Evolutionary conservation across 2,329 filamentous ascomycete species (phyloP).

Genomic region (Colletotrichum agaves): DNA sequence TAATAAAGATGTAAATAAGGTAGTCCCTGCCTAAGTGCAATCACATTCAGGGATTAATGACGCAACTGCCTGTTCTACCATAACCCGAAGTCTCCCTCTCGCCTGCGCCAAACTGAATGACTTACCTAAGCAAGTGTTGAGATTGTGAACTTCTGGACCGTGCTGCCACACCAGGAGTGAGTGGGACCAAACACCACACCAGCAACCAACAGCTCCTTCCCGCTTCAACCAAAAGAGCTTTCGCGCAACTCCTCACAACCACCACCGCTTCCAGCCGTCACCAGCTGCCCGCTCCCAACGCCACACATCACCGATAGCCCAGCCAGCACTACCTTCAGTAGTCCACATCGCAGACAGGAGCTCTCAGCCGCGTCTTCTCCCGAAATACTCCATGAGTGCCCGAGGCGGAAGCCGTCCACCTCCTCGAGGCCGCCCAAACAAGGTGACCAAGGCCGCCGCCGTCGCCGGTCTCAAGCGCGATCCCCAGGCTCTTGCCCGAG

Average conservation of each 20-base stretch:
- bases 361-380: conserved; percentile 2
- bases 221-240: conserved; percentile 35
- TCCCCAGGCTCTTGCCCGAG: conserved; percentile 38
- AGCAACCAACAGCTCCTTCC: conserved; percentile 25
- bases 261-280: conserved; percentile 33
- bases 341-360: conserved; percentile 35
- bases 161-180: conserved; percentile 32
- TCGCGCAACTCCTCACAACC: conserved; percentile 28
- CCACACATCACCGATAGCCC: conserved; percentile 30
- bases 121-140: conserved; percentile 21
- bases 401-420: conserved; percentile 41
- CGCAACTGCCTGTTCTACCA: no score
- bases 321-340: conserved; percentile 17
- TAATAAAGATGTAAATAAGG: no score
- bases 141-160: conserved; percentile 41
- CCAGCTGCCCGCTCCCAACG: conserved; percentile 33
- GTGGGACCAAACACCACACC: conserved; percentile 21
- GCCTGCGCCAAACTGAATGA: neutral
- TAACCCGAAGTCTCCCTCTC: neutral
- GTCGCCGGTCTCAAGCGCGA: conserved; percentile 27
- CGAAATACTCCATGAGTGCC: conserved; percentile 35
- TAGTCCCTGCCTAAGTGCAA: no score
- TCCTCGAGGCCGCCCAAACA: conserved; percentile 52
- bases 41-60: no score
- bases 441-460: conserved; percentile 55